Evolutionary conservation across 2,329 filamentous ascomycete genomes (phyloP).

Genomic region (Hymenoscyphus repandus): DNA sequence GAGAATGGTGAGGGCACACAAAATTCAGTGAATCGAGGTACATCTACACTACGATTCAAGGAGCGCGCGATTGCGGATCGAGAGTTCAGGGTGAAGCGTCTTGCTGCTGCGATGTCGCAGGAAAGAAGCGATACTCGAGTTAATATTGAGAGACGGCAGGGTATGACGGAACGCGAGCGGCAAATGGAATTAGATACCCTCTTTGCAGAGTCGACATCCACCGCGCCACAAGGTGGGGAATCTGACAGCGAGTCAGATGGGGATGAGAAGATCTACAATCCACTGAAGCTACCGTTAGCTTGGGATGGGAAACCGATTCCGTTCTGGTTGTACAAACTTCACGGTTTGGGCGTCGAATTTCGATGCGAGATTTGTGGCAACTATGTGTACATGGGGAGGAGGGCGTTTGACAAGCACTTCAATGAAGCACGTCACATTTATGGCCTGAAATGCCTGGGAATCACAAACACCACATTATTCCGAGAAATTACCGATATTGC

Average conservation of each 20-base stretch:
- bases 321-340: conserved; percentile 97
- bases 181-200: conserved; percentile 90
- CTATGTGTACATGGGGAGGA: conserved; percentile 95
- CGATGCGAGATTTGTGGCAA: conserved; percentile 96
- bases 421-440: conserved; percentile 91
- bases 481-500: conserved; percentile 90
- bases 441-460: conserved; percentile 87
- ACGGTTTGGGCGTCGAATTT: conserved; percentile 92
- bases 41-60: conserved; percentile 55
- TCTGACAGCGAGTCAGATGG: conserved; percentile 68
- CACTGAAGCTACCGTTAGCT: conserved; percentile 86
- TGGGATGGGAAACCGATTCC: conserved; percentile 99
- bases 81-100: conserved; percentile 75
- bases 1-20: conserved; percentile 30
- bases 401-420: conserved; percentile 98
- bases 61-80: conserved; percentile 87
- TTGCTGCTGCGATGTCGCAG: conserved; percentile 77
- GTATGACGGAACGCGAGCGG: conserved; percentile 94
- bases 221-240: conserved; percentile 36
- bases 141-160: conserved; percentile 93
- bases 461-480: conserved; percentile 86
- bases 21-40: conserved; percentile 26
- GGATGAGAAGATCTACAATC: conserved; percentile 90
- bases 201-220: conserved; percentile 52
- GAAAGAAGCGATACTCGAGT: conserved; percentile 85